Evolutionary conservation across 2,329 filamentous ascomycete genomes (phyloP).

Genomic region (Eutypella sp.): DNA sequence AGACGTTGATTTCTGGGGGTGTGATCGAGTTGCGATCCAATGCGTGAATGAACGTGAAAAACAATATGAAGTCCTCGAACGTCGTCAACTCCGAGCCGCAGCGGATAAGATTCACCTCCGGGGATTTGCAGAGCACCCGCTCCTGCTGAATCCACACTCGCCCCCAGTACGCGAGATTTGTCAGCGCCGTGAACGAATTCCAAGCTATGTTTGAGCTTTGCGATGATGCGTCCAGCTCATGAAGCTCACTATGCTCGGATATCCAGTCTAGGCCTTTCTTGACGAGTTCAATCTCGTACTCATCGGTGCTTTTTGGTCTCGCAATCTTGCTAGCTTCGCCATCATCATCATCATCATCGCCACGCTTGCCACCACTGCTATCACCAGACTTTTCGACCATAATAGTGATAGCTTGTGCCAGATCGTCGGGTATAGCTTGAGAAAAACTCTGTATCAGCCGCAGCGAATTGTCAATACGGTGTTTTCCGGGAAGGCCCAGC

Average conservation of each 20-base stretch:
- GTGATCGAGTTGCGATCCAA: neutral
- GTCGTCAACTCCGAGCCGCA: neutral
- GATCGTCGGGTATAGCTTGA: neutral
- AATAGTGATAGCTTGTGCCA: neutral
- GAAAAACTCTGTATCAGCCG: neutral
- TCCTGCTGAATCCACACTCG: neutral
- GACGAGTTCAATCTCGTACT: neutral
- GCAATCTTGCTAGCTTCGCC: neutral
- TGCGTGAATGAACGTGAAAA: neutral
- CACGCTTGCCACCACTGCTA: neutral
- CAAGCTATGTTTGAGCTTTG: neutral
- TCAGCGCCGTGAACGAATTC: neutral
- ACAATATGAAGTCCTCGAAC: neutral
- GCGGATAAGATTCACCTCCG: neutral
- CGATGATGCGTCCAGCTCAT: neutral
- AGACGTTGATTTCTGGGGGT: neutral
- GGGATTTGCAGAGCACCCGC: neutral
- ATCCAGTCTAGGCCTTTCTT: neutral
- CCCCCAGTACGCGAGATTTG: neutral
- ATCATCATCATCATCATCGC: neutral
- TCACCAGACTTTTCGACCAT: neutral
- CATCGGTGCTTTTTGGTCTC: too few relatives aligned
- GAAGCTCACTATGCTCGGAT: neutral
- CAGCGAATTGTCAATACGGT: neutral
- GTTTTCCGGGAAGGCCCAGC: neutral